Conservation (phyloP, 2,329 filamentous ascomycete genomes). For the Madurella fahalii region DNA sequence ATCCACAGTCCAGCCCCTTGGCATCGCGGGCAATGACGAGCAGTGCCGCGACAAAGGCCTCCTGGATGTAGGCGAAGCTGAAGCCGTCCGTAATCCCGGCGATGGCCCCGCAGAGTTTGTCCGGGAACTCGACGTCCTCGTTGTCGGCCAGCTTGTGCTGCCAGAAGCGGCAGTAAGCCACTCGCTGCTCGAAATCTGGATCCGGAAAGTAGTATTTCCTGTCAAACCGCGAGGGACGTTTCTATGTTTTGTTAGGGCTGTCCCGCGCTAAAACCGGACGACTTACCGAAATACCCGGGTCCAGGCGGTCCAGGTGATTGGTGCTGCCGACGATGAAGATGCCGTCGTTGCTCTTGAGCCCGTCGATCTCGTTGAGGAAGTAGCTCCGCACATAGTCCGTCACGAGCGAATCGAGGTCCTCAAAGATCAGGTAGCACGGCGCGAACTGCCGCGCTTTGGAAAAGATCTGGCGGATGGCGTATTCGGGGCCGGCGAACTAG, state of each 20-base stretch:
- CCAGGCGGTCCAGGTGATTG: constrained; percentile 61
- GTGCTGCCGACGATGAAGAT: constrained; percentile 67
- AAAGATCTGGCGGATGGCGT: constrained; percentile 51
- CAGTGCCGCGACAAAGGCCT: constrained; percentile 62
- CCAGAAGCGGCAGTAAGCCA: constrained; percentile 61
- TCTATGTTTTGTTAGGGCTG: constrained; percentile 33
- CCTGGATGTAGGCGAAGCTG: constrained; percentile 67
- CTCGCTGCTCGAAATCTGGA: constrained; percentile 50
- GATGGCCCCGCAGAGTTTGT: constrained; percentile 53
- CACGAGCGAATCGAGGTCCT: constrained; percentile 67
- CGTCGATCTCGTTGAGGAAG: constrained; percentile 71
- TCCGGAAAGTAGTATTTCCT: constrained; percentile 63
- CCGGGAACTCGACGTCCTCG: constrained; percentile 56
- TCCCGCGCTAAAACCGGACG: background rate
- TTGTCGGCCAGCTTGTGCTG: constrained; percentile 52
- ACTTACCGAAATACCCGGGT: constrained; percentile 57
- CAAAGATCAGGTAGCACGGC: constrained; percentile 67
- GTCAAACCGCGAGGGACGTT: constrained; percentile 63
- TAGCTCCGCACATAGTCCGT: constrained; percentile 58
- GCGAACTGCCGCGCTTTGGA: constrained; percentile 56
- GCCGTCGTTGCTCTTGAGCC: constrained; percentile 64
- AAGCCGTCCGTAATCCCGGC: constrained; percentile 61
- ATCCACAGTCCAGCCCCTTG: constrained; percentile 15
- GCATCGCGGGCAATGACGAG: constrained; percentile 50
- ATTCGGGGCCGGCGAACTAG: constrained; percentile 53